Evolutionary conservation across 2,329 filamentous ascomycete species (phyloP).

Genomic region (Colletotrichum chrysophilum): DNA sequence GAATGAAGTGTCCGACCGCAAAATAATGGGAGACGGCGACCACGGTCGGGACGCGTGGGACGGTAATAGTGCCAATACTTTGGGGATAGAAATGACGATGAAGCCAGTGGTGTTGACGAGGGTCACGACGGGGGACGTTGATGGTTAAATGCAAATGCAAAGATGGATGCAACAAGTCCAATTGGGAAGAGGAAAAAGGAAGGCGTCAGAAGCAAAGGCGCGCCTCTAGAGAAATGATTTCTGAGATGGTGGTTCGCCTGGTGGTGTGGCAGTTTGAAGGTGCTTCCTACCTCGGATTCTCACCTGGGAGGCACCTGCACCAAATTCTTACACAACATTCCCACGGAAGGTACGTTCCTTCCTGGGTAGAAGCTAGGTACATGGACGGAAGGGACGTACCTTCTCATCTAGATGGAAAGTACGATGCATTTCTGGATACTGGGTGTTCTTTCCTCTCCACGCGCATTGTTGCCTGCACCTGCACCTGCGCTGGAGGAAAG

Average conservation of each 20-base stretch:
- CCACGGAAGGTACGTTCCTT: background rate
- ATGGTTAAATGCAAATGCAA: background rate
- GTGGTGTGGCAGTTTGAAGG: background rate
- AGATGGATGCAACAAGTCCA: background rate
- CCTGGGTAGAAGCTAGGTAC: background rate
- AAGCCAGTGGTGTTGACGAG: background rate
- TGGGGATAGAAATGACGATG: background rate
- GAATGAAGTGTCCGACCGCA: background rate
- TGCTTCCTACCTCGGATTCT: background rate
- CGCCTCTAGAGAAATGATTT: background rate
- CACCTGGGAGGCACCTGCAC: background rate
- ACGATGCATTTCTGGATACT: background rate
- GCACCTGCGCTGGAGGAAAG: background rate
- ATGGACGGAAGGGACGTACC: background rate
- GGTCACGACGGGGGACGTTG: background rate
- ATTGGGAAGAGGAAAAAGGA: background rate
- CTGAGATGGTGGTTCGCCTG: background rate
- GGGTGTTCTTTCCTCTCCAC: background rate
- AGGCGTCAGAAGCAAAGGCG: background rate
- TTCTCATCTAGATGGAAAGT: background rate
- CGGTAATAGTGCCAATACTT: background rate
- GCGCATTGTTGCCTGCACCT: background rate
- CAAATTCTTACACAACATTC: background rate
- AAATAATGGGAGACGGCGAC: background rate
- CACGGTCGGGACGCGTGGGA: background rate